These are phyloP conservation scores for Pontederia crassipes DNA, from an alignment of 176 grass and related monocot species.

Conservation along the genomic window DNA sequence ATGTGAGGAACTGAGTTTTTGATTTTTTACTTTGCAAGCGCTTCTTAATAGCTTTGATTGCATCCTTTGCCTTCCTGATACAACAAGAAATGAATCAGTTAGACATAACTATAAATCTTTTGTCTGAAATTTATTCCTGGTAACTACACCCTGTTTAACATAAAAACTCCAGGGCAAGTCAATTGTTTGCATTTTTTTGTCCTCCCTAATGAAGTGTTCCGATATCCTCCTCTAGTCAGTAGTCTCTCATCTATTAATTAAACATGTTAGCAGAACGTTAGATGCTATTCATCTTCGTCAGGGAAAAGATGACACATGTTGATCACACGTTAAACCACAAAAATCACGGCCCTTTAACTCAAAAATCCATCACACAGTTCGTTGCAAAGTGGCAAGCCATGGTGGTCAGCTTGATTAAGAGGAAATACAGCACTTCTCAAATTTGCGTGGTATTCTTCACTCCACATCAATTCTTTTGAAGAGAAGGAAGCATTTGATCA, in stretches of 20 bases:
- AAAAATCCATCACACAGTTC: background rate
- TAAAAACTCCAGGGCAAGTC: too few relatives aligned
- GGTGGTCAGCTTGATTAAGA: background rate
- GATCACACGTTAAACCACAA: background rate
- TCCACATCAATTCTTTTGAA: too few relatives aligned
- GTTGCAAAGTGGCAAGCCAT: background rate
- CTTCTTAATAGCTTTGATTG: constrained; percentile 71
- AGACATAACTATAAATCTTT: constrained; percentile 5
- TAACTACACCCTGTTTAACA: background rate
- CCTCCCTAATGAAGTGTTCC: too few relatives aligned
- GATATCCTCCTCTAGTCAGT: too few relatives aligned
- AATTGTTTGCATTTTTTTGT: too few relatives aligned
- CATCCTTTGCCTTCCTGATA: constrained; percentile 81
- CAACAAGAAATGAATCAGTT: constrained; percentile 11
- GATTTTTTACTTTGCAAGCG: constrained; percentile 68
- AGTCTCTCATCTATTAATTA: too few relatives aligned
- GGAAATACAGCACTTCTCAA: background rate
- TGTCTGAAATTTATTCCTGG: background rate
- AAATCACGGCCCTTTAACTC: background rate
- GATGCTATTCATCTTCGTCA: too few relatives aligned
- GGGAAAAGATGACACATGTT: too few relatives aligned
- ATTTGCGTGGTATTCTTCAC: too few relatives aligned
- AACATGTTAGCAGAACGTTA: too few relatives aligned
- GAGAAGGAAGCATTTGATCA: too few relatives aligned
- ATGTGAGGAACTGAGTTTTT: constrained; percentile 78